Evolutionary conservation across 371 early-diverging fungal species (phyloP), one percentile per base, ranked within the genome.

Genomic region (Mortierella sp.): DNA sequence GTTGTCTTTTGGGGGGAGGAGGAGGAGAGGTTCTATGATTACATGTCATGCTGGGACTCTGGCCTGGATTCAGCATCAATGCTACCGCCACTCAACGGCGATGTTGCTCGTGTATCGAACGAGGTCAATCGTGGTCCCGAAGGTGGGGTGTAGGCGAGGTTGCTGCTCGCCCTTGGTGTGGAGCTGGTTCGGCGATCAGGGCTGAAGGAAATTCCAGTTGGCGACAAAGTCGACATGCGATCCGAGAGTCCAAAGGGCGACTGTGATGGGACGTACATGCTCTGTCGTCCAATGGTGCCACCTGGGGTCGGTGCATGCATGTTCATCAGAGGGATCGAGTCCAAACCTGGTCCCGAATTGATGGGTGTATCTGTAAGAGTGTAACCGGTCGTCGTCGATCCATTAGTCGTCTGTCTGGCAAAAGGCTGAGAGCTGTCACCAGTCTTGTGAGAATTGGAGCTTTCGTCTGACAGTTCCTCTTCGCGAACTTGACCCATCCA

Each of bases 291-390:
- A 63, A 74, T 74, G 56, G 60, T 74, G 19, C 76, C 76, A 22
- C 68, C 68, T 2, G 76, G 76, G 9, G 76, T 60, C 13, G 76
- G 64, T 9, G 63, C 74, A 29, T 73, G 74, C 76, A 74, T 74
- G 61, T 67, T 74, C 52, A 74, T n/a, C 47, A 74, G 24, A 4
- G 76, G 76, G 51, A 74, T 74, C 22, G 76, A 67, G 43, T 74
- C 76, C 76, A 74, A 56, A 28, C 41, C 62, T 0, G 56, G 56
- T 21, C 40, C 56, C 7, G 64, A 29, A 25, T 52, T 51, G 37
- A 56, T 34, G 1, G 50, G 46, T 19, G 41, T 45, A 25, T 74
- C 76, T 17, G 76, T 55, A 28, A 74, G 57, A 3, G 76, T 55
- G 53, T 68, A 74, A 5, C 60, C 67, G 1, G 43, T 60, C 9